Evolutionary conservation across 73 alveolate species (phyloP).

Genomic region (Urostyla sp.): DNA sequence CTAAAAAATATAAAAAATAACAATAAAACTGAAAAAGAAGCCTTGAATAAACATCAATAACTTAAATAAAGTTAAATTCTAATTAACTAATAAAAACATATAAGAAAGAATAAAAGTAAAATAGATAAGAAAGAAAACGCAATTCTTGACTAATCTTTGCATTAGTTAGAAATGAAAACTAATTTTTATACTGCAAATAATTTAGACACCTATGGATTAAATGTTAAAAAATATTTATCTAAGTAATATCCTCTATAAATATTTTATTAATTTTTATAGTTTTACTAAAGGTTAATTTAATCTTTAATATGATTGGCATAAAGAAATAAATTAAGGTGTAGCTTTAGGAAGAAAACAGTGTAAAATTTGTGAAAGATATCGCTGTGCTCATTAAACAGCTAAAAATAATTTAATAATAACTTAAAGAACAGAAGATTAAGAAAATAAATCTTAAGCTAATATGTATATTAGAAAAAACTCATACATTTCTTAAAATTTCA

Average conservation of each 20-base stretch:
- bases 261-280: background rate
- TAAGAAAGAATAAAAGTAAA: background rate
- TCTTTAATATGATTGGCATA: slow-evolving; percentile 40
- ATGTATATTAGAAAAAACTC: background rate
- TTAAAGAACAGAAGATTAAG: background rate
- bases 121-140: background rate
- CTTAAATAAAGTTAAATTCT: background rate
- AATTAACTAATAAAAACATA: background rate
- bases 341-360: slow-evolving; percentile 9
- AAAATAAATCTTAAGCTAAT: background rate
- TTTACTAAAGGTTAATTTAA: background rate
- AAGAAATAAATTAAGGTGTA: background rate
- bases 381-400: background rate
- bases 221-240: background rate
- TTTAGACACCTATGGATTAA: slow-evolving; percentile 1
- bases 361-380: slow-evolving; percentile 24
- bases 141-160: background rate
- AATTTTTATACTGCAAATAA: background rate
- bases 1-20: background rate
- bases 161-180: slow-evolving; percentile 21
- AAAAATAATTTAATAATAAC: background rate
- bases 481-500: no score
- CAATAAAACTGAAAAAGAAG: background rate
- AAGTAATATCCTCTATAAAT: slow-evolving; percentile 10
- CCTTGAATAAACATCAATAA: background rate